Base-by-base conservation (phyloP, 2,329 filamentous ascomycete genomes). In the Colletotrichum lupini region DNA sequence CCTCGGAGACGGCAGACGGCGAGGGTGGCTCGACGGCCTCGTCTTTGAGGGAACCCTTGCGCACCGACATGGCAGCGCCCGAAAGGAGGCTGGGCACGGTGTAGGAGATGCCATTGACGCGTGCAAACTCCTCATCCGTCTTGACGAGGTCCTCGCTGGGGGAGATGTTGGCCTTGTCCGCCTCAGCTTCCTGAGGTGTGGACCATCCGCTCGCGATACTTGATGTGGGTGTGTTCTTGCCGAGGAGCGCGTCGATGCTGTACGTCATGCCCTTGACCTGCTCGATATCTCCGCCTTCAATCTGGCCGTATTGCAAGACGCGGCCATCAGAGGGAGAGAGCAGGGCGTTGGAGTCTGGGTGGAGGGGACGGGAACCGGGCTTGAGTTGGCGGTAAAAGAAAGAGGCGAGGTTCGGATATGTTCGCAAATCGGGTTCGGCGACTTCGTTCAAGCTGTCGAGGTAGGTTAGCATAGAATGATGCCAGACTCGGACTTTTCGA, bases 251-350 rank as follows among this genome's bases (percentile, higher is more conserved):
- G 81, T 99, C 97, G 67, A 99, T 90, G 76, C 93, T 97, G 84
- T 99, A 99, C 1, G 97, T 99, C 88, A 99, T 97, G 73, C 97
- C 97, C 84, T 99, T 99, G 76, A 99, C 96, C 84, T 99, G 97
- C 82, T 99, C 97, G 56, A 99, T 97, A 79, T 98, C 95, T 60
- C 96, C 95, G 78, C 95, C 92, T 79, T 97, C 93, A 70, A 99
- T 98, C 77, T 92, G 92, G 12, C 97, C 97, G 77, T 95, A 98
- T 78, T 98, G 96, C 30, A 99, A 89, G 58, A 99, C 89, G 75
- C 93, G 93, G 59, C 97, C 97, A 81, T 99, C 97, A 5, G 97
- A 91, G 1, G 97, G 97, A 0, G 95, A 97, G 8, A 98, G 85
- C 5, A 99, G 85, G 11, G 95, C 93, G 79, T 94, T 92, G 1